Conservation (phyloP, 345 rosid genomes). For the Raphanus sativus region DNA sequence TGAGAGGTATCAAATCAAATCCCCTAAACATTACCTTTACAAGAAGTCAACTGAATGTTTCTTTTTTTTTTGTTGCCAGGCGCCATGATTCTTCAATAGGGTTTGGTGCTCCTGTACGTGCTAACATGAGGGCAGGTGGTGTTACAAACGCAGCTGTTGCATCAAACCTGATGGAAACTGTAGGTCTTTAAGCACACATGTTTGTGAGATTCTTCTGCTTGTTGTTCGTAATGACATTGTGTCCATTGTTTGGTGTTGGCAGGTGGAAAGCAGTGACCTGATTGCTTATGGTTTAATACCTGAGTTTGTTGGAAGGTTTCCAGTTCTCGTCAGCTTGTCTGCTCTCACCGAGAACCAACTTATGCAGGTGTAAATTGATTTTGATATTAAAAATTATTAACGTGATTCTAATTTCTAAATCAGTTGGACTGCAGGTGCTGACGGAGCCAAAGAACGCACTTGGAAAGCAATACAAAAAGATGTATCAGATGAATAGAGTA, state of each 20-base stretch:
- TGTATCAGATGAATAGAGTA: slow-evolving; percentile 91
- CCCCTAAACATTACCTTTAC: background rate
- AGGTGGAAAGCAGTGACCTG: slow-evolving; percentile 98
- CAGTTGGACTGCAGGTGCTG: slow-evolving; percentile 57
- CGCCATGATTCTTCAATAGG: slow-evolving; percentile 99
- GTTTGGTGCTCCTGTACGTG: slow-evolving; percentile 98
- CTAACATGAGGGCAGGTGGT: slow-evolving; percentile 87
- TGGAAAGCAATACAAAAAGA: slow-evolving; percentile 90
- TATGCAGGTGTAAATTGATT: slow-evolving; percentile 64
- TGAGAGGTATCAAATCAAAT: slow-evolving; percentile 52
- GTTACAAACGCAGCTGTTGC: slow-evolving; percentile 73
- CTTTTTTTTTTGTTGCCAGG: slow-evolving; percentile 40
- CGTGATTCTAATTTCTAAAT: background rate
- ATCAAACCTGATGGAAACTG: slow-evolving; percentile 89
- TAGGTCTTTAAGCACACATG: slow-evolving; percentile 28
- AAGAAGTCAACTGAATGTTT: slow-evolving; percentile 15
- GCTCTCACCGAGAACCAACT: slow-evolving; percentile 96
- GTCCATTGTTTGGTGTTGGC: slow-evolving; percentile 29
- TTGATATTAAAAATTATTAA: background rate
- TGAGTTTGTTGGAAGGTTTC: slow-evolving; percentile 98
- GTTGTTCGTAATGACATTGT: slow-evolving; percentile 19
- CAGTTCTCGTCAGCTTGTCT: slow-evolving; percentile 88
- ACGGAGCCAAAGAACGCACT: slow-evolving; percentile 96
- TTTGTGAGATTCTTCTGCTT: background rate
- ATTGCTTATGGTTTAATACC: slow-evolving; percentile 95